Base-by-base conservation (phyloP, 768 basidiomycete species). In the Amanita muscaria region DNA sequence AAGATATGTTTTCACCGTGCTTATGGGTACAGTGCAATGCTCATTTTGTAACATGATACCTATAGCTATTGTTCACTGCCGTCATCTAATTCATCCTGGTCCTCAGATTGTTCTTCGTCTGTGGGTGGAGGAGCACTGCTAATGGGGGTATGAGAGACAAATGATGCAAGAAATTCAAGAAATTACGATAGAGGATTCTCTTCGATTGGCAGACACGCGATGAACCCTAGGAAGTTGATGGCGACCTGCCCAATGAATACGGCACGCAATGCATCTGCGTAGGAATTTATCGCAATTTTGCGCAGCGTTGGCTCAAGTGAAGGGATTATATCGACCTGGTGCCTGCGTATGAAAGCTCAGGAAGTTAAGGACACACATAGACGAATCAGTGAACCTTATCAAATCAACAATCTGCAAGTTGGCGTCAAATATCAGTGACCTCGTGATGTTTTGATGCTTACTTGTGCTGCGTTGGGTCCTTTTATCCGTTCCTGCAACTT, bases 211-310 rank as follows among this genome's bases (percentile, higher is more conserved):
- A 88, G 55, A 58, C 77, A 80, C 34, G 75, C 70, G 48, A 90
- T 63, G 58, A 89, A 75, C 31, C 74, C 72, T 47, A 87, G 56
- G 56, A 87, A 51, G 51, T 80, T 82, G 51, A 83, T 65, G 23
- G 72, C 80, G 42, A 73, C 69, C 56, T 90, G 88, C 56, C 79
- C 81, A 47, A 88, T 78, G 68, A 92, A 93, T 48, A 89, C 87
- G 51, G 78, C 78, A 56, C 76, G 80, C 55, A 92, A 68, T 47
- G 89, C 85, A 56, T 79, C 76, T 36, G 79, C 79, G 64, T 91
- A 93, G 2, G 86, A 86, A 50, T 77, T 72, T 44, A 86, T 69
- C 6, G 88, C 90, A 40, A 77, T 78, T 50, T 70, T 61, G 53
- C 66, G 73, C 42, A 77, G 56, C 31, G 59, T 49, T 33, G 80